These are phyloP conservation scores for Botrytis hyacinthi DNA, from an alignment of 2,329 filamentous ascomycete species.

Conservation along the genomic window DNA sequence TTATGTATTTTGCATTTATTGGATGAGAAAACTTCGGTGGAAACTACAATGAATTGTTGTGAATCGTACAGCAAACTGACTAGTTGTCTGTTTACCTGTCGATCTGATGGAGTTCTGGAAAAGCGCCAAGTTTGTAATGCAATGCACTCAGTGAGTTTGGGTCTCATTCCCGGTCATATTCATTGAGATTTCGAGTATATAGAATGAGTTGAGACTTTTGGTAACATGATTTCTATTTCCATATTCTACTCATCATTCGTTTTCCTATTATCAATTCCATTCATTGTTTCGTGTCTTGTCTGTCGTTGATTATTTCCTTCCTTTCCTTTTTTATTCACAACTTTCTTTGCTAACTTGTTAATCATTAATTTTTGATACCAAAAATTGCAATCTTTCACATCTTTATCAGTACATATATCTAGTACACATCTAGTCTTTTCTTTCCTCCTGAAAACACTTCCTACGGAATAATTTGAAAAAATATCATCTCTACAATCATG, in stretches of 20 bases:
- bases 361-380: not conserved
- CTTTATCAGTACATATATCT: not conserved
- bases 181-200: not conserved
- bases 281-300: slow-evolving; percentile 2
- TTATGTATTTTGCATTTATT: slow-evolving; percentile 1
- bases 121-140: slow-evolving; percentile 2
- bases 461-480: not conserved
- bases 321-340: not conserved
- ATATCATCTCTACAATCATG: not conserved
- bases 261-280: not conserved
- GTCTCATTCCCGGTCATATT: not conserved
- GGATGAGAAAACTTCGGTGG: not conserved
- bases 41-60: not conserved
- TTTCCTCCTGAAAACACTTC: not conserved
- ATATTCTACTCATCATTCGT: not conserved
- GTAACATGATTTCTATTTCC: not conserved
- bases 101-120: not conserved
- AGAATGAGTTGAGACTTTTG: not conserved
- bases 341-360: not conserved
- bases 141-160: not conserved
- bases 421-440: not conserved
- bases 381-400: not conserved
- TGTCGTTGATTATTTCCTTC: slow-evolving; percentile 7
- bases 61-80: not conserved
- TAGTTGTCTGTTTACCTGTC: not conserved